A percentile compares a stretch with the other conserved stretches of the same genome.
Evolutionary conservation across 2,329 filamentous ascomycete genomes (phyloP).

Genomic region (Curvularia verruculosa): DNA sequence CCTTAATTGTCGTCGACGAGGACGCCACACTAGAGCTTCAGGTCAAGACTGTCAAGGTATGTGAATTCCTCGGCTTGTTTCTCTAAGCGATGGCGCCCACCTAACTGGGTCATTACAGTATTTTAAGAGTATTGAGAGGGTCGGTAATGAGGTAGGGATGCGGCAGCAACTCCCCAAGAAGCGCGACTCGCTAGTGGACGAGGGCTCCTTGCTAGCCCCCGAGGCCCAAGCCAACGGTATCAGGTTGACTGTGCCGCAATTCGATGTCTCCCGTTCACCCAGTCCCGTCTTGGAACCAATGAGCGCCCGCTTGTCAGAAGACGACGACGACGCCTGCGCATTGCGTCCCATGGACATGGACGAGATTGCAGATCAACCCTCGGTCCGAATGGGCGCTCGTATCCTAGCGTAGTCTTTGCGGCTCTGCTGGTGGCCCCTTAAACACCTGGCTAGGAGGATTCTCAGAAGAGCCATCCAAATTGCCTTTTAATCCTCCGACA

Average conservation of each 20-base stretch:
- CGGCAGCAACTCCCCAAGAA: conserved; percentile 52
- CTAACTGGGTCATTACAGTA: conserved; percentile 40
- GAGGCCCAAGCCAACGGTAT: conserved; percentile 28
- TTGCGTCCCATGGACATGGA: conserved; percentile 31
- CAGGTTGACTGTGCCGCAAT: conserved; percentile 39
- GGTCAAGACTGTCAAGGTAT: conserved; percentile 52
- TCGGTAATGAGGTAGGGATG: conserved; percentile 54
- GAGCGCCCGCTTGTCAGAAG: conserved; percentile 41
- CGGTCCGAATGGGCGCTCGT: conserved; percentile 42
- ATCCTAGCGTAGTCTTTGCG: conserved; percentile 23
- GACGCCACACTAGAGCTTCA: conserved; percentile 62
- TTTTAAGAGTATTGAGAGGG: conserved; percentile 58
- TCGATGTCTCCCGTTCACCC: conserved; percentile 40
- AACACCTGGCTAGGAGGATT: conserved; percentile 1
- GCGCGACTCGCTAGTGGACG: conserved; percentile 44
- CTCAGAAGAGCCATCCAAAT: not conserved
- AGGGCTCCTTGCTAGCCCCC: conserved; percentile 28
- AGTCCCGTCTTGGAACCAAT: conserved; percentile 45
- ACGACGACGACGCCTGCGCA: conserved; percentile 27
- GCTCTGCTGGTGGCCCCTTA: not conserved
- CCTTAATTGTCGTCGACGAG: conserved; percentile 83
- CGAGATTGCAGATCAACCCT: conserved; percentile 38
- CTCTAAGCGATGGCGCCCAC: not conserved
- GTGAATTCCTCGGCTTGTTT: not conserved
- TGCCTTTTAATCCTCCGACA: not conserved